Conservation (phyloP, 2,329 filamentous ascomycete species). For the Fusarium sp. region DNA sequence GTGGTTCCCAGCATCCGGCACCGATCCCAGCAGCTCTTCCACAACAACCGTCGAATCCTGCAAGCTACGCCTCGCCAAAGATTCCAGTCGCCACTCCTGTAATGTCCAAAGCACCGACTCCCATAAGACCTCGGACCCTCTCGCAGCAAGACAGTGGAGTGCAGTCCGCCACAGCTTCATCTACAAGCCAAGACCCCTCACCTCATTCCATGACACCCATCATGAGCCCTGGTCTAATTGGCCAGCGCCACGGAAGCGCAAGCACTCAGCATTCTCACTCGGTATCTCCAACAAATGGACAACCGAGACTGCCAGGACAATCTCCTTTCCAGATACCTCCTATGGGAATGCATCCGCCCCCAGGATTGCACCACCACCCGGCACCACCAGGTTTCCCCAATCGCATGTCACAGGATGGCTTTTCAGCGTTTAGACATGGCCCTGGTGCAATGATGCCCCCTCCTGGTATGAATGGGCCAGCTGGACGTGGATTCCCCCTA, state of each 20-base stretch:
- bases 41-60: constrained; percentile 66
- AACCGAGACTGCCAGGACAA: constrained; percentile 48
- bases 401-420: constrained; percentile 64
- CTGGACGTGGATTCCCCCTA: constrained; percentile 54
- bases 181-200: constrained; percentile 65
- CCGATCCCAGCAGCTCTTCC: constrained; percentile 62
- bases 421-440: constrained; percentile 57
- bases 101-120: constrained; percentile 83
- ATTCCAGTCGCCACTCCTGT: constrained; percentile 81
- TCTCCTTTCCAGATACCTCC: constrained; percentile 62
- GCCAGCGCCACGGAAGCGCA: constrained; percentile 71
- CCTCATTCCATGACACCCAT: constrained; percentile 72
- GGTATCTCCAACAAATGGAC: constrained; percentile 66
- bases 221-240: constrained; percentile 70
- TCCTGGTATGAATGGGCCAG: constrained; percentile 59
- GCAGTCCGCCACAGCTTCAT: constrained; percentile 60
- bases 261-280: constrained; percentile 48
- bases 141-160: constrained; percentile 81
- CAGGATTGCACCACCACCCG: constrained; percentile 49
- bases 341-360: constrained; percentile 63
- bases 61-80: constrained; percentile 78
- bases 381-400: constrained; percentile 64
- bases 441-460: constrained; percentile 60
- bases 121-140: constrained; percentile 77
- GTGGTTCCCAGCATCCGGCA: constrained; percentile 50